phyloP scores from a whole-genome alignment of 2,329 filamentous ascomycete species.

The Akanthomyces muscarius region DNA sequence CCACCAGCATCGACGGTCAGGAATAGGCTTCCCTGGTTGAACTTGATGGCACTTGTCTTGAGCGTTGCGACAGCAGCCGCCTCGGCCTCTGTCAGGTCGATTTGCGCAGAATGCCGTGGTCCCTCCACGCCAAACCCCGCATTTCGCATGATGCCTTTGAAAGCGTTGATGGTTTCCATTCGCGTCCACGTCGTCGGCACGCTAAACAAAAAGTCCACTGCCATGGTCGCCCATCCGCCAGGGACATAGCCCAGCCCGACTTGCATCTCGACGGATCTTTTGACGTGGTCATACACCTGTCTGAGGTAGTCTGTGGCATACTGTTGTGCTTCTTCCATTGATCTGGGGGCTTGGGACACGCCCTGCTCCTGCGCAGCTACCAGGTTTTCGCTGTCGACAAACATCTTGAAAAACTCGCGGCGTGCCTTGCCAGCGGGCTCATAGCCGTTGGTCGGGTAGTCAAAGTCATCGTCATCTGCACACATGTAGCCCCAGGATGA shows the following conservation, averaged over 20 bases:
- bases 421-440: conserved; percentile 29
- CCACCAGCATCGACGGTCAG: conserved; percentile 44
- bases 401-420: conserved; percentile 54
- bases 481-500: conserved; percentile 53
- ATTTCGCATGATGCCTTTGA: conserved; percentile 42
- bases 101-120: conserved; percentile 33
- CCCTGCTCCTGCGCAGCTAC: conserved; percentile 39
- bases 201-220: conserved; percentile 52
- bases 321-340: conserved; percentile 39
- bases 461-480: conserved; percentile 39
- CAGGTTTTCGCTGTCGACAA: conserved; percentile 45
- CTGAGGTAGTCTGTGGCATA: conserved; percentile 47
- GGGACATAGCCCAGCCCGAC: conserved; percentile 32
- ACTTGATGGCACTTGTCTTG: conserved; percentile 38
- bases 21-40: conserved; percentile 37
- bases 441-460: conserved; percentile 23
- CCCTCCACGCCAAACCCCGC: conserved; percentile 48
- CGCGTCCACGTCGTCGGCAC: conserved; percentile 55
- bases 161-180: conserved; percentile 46
- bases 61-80: conserved; percentile 45
- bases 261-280: conserved; percentile 39
- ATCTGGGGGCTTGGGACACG: conserved; percentile 39
- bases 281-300: conserved; percentile 46
- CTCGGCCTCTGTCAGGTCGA: conserved; percentile 47
- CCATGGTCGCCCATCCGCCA: conserved; percentile 41